A percentile compares a stretch with the other conserved stretches of the same genome.
These are phyloP conservation scores for Groenewaldozyma auringiensis DNA, from an alignment of 1,139 yeast genomes.

Conservation along the genomic window DNA sequence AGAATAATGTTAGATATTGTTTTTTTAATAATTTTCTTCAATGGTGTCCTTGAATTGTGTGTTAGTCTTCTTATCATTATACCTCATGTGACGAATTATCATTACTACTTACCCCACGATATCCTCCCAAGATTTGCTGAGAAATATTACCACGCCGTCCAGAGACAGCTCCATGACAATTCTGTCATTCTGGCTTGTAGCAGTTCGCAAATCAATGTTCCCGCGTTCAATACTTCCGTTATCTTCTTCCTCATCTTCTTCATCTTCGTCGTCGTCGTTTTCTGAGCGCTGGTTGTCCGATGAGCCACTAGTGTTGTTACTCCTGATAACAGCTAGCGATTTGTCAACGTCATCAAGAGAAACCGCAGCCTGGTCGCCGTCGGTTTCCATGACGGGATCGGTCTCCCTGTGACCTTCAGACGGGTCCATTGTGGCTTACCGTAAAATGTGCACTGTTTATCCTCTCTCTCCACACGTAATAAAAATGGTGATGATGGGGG, in stretches of 20 bases:
- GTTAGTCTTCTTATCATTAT: too few species aligned
- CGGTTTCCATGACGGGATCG: too few species aligned
- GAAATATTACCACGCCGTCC: slow-evolving; percentile 66
- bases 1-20: slow-evolving; percentile 60
- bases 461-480: too few species aligned
- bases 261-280: not conserved
- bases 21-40: slow-evolving; percentile 45
- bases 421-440: too few species aligned
- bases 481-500: too few species aligned
- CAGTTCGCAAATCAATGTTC: slow-evolving; percentile 32
- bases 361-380: too few species aligned
- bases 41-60: slow-evolving; percentile 45
- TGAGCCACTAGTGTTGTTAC: slow-evolving; percentile 4
- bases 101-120: slow-evolving; percentile 41
- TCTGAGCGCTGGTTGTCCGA: slow-evolving; percentile 4
- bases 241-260: too few species aligned
- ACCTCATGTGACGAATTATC: too few species aligned
- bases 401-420: too few species aligned
- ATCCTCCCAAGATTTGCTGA: slow-evolving; percentile 69
- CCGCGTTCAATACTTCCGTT: slow-evolving; percentile 11
- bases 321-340: too few species aligned
- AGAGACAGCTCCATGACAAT: slow-evolving; percentile 79
- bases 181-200: slow-evolving; percentile 66
- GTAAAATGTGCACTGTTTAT: too few species aligned
- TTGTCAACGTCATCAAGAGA: too few species aligned